Conservation (phyloP, 1,284 basidiomycete species). For the Sporisorium reilianum region DNA sequence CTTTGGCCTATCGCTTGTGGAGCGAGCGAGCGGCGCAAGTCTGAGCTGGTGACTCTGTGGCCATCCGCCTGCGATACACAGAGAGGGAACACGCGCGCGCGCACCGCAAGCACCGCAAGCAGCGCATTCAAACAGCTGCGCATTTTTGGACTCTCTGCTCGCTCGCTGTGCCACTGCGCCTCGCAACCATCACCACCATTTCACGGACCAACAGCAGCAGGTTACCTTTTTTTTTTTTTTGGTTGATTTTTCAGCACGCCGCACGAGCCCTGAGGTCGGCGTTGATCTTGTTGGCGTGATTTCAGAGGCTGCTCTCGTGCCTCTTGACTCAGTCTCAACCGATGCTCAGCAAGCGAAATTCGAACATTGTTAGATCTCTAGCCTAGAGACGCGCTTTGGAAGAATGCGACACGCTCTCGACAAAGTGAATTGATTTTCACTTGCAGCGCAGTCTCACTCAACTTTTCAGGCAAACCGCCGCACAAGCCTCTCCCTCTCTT, state of each 20-base stretch:
- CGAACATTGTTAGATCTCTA: too few species aligned
- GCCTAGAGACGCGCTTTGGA: conserved; percentile 32
- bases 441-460: background rate
- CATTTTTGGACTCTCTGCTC: too few species aligned
- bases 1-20: background rate
- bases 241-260: background rate
- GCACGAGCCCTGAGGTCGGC: background rate
- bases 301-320: background rate
- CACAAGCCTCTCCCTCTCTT: conserved; percentile 4
- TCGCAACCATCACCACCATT: background rate
- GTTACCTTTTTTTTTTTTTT: background rate
- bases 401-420: conserved; percentile 35
- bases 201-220: conserved; percentile 1
- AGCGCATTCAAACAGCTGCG: too few species aligned
- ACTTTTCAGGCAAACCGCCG: background rate
- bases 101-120: background rate
- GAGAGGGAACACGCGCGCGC: background rate
- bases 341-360: background rate
- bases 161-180: background rate
- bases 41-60: too few species aligned
- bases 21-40: background rate
- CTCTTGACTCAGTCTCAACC: background rate
- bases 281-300: too few species aligned
- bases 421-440: too few species aligned
- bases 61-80: too few species aligned